phyloP scores from a whole-genome alignment of 1,284 basidiomycete genomes.

The Irpex rosettiformis region DNA sequence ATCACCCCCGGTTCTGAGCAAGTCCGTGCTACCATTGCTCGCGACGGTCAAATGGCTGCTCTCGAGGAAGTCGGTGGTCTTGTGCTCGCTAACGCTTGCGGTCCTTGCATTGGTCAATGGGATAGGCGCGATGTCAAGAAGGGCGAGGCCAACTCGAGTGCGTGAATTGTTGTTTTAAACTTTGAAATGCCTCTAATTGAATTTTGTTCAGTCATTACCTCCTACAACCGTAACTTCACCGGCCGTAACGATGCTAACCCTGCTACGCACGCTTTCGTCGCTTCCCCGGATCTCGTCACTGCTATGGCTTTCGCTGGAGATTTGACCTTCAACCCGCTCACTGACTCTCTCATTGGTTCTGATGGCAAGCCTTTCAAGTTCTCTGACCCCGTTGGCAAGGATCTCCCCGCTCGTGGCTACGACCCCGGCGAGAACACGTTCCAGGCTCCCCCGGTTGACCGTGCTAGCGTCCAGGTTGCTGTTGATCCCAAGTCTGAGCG shows the following conservation, averaged over 20 bases:
- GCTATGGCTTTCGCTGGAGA: constrained; percentile 95
- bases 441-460: constrained; percentile 91
- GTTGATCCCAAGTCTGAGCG: constrained; percentile 90
- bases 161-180: constrained; percentile 9
- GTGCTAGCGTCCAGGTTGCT: constrained; percentile 80
- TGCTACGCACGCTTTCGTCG: constrained; percentile 97
- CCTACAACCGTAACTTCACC: constrained; percentile 99
- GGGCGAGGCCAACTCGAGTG: constrained; percentile 93
- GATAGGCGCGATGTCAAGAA: constrained; percentile 96
- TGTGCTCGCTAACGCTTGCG: constrained; percentile 98
- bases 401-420: constrained; percentile 93
- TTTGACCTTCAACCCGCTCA: constrained; percentile 96
- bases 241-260: constrained; percentile 99
- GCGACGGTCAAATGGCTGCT: constrained; percentile 89
- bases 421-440: constrained; percentile 97
- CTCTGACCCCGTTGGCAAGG: constrained; percentile 83
- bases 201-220: constrained; percentile 77
- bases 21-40: constrained; percentile 95
- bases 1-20: constrained; percentile 99
- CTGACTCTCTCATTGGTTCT: constrained; percentile 83
- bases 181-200: neutral
- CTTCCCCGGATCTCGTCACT: constrained; percentile 97
- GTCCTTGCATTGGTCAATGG: constrained; percentile 99
- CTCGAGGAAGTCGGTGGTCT: constrained; percentile 90
- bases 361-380: constrained; percentile 99